phyloP scores from a whole-genome alignment of 2,329 filamentous ascomycete species.

The Rhynchosporium agropyri region DNA sequence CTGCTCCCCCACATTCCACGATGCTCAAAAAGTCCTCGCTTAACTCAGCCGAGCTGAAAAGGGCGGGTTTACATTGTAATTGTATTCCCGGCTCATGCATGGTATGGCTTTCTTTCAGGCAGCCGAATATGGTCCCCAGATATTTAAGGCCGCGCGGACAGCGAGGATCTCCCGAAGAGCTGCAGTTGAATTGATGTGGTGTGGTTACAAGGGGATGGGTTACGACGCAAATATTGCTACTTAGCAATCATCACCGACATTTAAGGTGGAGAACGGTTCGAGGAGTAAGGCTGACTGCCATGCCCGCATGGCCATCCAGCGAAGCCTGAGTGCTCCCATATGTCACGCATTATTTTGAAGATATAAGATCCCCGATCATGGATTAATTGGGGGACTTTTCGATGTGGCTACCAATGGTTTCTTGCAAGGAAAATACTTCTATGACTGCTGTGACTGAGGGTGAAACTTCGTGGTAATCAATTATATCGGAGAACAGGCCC shows the following conservation, averaged over 20 bases:
- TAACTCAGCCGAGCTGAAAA: slow-evolving; percentile 4
- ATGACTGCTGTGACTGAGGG: too few species aligned
- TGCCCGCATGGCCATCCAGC: background rate
- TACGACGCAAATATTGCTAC: background rate
- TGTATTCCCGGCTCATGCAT: background rate
- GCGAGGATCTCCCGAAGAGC: background rate
- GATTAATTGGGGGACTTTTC: too few species aligned
- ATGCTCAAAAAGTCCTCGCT: background rate
- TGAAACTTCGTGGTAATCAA: too few species aligned
- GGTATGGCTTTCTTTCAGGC: slow-evolving; percentile 4
- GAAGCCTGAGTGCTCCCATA: background rate
- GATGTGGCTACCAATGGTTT: too few species aligned
- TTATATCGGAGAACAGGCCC: background rate
- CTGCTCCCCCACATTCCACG: background rate
- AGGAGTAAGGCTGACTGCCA: background rate
- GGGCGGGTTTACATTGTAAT: background rate
- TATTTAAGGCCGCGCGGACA: background rate
- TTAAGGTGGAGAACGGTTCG: background rate
- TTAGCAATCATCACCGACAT: background rate
- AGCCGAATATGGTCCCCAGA: background rate
- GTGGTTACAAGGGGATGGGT: background rate
- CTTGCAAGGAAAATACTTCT: too few species aligned
- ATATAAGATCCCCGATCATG: background rate
- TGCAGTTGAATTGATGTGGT: background rate
- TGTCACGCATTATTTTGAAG: background rate